Percentiles rank a stretch among this genome's conserved stretches.
These are phyloP conservation scores for Rosa hybrid DNA, from an alignment of 331 rosid species.

Conservation along the genomic window DNA sequence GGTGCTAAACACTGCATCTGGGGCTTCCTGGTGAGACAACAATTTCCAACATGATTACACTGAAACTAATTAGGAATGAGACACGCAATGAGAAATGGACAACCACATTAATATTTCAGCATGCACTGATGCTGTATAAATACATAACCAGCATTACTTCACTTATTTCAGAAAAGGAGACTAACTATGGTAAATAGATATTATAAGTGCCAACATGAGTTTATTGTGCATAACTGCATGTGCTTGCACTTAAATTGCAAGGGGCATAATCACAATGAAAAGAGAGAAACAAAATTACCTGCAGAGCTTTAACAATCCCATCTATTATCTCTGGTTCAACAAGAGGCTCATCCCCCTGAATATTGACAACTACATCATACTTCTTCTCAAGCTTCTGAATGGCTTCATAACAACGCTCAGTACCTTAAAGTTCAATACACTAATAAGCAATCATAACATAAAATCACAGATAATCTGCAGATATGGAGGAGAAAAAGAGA, in stretches of 20 bases:
- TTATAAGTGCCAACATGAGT: background rate
- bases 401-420: constrained; percentile 96
- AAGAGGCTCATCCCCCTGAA: constrained; percentile 98
- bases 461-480: constrained; percentile 9
- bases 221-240: constrained; percentile 4
- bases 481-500: background rate
- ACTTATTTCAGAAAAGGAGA: background rate
- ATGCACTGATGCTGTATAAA: background rate
- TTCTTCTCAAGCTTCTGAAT: constrained; percentile 75
- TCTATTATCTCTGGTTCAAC: constrained; percentile 91
- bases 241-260: background rate
- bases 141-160: background rate
- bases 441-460: constrained; percentile 1
- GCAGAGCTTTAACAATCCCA: constrained; percentile 87
- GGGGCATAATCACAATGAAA: background rate
- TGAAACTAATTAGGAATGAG: constrained; percentile 9
- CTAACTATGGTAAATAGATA: background rate
- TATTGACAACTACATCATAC: constrained; percentile 92
- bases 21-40: constrained; percentile 61
- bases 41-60: constrained; percentile 17
- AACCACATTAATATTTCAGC: background rate
- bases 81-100: background rate
- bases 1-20: constrained; percentile 99
- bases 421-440: constrained; percentile 49
- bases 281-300: constrained; percentile 39